Base-by-base conservation (phyloP, 1,284 basidiomycete genomes). In the Trametes polyzona region DNA sequence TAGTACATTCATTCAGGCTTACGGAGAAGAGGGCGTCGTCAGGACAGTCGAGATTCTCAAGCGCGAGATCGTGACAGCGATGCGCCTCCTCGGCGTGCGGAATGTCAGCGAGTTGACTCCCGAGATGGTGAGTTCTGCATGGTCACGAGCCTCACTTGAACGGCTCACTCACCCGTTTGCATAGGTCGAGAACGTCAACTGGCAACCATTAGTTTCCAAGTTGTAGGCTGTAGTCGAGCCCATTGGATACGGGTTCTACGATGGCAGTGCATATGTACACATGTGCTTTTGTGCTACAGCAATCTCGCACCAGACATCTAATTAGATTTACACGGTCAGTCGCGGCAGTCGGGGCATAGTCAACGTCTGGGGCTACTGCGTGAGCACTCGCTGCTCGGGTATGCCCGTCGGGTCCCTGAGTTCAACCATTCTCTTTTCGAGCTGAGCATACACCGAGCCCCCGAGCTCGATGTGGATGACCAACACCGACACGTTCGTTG, bases 51-150 rank as follows among this genome's bases (percentile, higher is more conserved):
- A 79, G 65, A 90, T 96, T 39, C 72, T 96, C 62, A 78, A 88
- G 64, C 86, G 90, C 47, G 95, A 97, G 76, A 92, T 96, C 35
- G 71, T 87, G 39, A 86, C 86, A 3, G 86, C 84, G 0, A 93
- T 97, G 92, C 78, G 84, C 53, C 77, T 93, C 21, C 73, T 95
- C 3, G 95, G 95, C 35, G 92, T 87, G 16, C 81, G 79, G n/a
- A 83, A 76, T 43, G 73, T 96, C 14, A 70, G 78, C 8, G 85
- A 95, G 55, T 77, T 96, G 40, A 83, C 78, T 37, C 93, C 94
- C 0, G 88, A 92, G 67, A 86, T 96, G 89, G 88, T 93, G 35
- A 52, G 64, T 23, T 32, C 14, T 40, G 16, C 16, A 21, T 14
- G 2, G 10, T 47, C 16, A 21, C 3, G 5, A 3, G 16, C 17